phyloP scores from a whole-genome alignment of 2,329 filamentous ascomycete species.

The Xylariales sp. region DNA sequence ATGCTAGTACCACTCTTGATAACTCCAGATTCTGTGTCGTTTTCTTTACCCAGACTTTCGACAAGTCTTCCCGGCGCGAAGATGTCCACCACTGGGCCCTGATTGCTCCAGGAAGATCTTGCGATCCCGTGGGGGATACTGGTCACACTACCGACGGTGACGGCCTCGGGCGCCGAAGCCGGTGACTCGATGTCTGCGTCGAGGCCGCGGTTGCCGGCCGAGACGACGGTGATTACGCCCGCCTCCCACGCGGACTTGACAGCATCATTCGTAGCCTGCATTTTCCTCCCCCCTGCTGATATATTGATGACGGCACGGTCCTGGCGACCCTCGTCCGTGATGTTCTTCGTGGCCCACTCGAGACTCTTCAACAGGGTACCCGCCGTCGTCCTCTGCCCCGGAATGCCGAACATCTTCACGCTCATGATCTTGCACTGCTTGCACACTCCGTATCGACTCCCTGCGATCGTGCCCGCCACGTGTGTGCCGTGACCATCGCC shows the following conservation, averaged over 20 bases:
- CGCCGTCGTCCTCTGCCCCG: conserved; percentile 2
- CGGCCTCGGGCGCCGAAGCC: conserved; percentile 12
- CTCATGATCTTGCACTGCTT: conserved; percentile 34
- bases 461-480: conserved; percentile 35
- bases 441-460: conserved; percentile 33
- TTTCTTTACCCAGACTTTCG: conserved; percentile 33
- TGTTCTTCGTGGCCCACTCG: conserved; percentile 16
- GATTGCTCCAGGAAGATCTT: conserved; percentile 15
- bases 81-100: conserved; percentile 13
- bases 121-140: conserved; percentile 10
- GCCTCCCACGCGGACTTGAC: conserved; percentile 11
- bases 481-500: conserved; percentile 38
- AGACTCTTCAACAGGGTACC: conserved; percentile 23
- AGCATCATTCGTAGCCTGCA: conserved; percentile 19
- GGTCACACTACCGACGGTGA: conserved; percentile 17
- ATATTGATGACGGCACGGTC: conserved; percentile 19
- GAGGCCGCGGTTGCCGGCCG: conserved; percentile 19
- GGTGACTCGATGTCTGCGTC: conserved; percentile 16
- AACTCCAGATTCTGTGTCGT: conserved; percentile 24
- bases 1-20: conserved; percentile 41
- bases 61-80: conserved; percentile 37
- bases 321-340: conserved; percentile 11
- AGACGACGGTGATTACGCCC: conserved; percentile 12
- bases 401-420: conserved; percentile 38
- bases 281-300: conserved; percentile 16